Conservation (phyloP, 177 flowering plant genomes). For the Vitis hybrid region DNA sequence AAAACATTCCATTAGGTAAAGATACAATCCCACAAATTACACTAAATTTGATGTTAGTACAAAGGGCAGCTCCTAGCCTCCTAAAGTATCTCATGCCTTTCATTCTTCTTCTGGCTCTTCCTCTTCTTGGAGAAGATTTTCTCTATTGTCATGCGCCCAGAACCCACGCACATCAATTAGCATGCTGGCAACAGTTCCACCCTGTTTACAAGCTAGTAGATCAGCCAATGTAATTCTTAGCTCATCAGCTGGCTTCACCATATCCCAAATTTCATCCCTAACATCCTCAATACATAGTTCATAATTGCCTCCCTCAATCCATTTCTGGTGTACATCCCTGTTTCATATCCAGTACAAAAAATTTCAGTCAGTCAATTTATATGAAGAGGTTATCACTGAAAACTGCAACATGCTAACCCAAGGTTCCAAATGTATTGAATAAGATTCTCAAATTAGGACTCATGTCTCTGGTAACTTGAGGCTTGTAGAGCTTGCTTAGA, state of each 20-base stretch:
- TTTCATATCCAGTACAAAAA: conserved; percentile 7
- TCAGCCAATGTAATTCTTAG: conserved; percentile 70
- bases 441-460: background rate
- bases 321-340: conserved; percentile 98
- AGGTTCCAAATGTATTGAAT: background rate
- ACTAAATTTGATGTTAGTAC: conserved; percentile 18
- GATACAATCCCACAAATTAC: too few relatives aligned
- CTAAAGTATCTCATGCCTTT: background rate
- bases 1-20: too few relatives aligned
- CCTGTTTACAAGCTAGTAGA: conserved; percentile 85
- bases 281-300: conserved; percentile 94
- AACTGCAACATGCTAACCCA: too few relatives aligned
- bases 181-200: conserved; percentile 98
- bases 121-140: conserved; percentile 97
- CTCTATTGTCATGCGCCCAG: conserved; percentile 99
- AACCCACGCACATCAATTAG: conserved; percentile 96
- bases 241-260: conserved; percentile 92
- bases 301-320: conserved; percentile 99
- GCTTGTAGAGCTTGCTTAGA: conserved; percentile 55
- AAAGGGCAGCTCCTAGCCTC: background rate
- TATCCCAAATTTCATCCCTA: conserved; percentile 97
- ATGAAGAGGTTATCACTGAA: background rate
- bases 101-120: conserved; percentile 95
- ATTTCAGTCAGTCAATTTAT: background rate
- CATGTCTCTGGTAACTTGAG: conserved; percentile 53